A percentile compares a stretch with the other conserved stretches of the same genome.
phyloP scores from a whole-genome alignment of 257 asterid species.

The Linaria vulgaris region DNA sequence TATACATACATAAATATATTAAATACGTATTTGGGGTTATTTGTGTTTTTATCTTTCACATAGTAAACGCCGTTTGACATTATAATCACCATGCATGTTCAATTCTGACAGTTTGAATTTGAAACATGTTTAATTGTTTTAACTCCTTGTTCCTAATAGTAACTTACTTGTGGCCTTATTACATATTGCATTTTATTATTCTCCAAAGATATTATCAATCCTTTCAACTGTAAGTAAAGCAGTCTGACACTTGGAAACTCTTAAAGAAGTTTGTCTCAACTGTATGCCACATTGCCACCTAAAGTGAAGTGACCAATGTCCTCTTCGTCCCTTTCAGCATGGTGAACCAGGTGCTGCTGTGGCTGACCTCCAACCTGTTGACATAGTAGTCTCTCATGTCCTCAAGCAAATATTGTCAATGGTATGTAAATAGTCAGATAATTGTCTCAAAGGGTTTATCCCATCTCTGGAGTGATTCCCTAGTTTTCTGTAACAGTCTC shows the following conservation, averaged over 20 bases:
- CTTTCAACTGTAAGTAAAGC: slow-evolving; percentile 10
- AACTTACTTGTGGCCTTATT: slow-evolving; percentile 11
- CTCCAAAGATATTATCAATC: slow-evolving; percentile 1
- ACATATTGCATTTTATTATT: slow-evolving; percentile 18
- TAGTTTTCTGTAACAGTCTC: not conserved
- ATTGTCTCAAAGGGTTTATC: slow-evolving; percentile 11
- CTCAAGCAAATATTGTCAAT: slow-evolving; percentile 73
- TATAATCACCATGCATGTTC: slow-evolving; percentile 14
- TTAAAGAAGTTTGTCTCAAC: slow-evolving; percentile 15
- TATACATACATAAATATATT: not conserved
- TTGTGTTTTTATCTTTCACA: slow-evolving; percentile 15
- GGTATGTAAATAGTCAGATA: slow-evolving; percentile 62
- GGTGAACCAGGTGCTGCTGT: slow-evolving; percentile 99
- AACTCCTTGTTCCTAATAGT: slow-evolving; percentile 13
- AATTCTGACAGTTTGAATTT: slow-evolving; percentile 4
- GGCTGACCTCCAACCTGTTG: slow-evolving; percentile 87
- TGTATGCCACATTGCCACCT: slow-evolving; percentile 28
- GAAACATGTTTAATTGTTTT: not conserved
- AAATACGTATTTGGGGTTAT: too few relatives aligned
- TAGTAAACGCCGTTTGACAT: slow-evolving; percentile 10
- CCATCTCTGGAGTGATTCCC: slow-evolving; percentile 14
- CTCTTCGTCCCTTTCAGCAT: slow-evolving; percentile 58
- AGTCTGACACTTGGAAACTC: slow-evolving; percentile 20
- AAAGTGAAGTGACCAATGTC: slow-evolving; percentile 27
- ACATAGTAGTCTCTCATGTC: slow-evolving; percentile 88